Conservation (phyloP, 805 yeast genomes). For the Yarrowia hollandica region DNA sequence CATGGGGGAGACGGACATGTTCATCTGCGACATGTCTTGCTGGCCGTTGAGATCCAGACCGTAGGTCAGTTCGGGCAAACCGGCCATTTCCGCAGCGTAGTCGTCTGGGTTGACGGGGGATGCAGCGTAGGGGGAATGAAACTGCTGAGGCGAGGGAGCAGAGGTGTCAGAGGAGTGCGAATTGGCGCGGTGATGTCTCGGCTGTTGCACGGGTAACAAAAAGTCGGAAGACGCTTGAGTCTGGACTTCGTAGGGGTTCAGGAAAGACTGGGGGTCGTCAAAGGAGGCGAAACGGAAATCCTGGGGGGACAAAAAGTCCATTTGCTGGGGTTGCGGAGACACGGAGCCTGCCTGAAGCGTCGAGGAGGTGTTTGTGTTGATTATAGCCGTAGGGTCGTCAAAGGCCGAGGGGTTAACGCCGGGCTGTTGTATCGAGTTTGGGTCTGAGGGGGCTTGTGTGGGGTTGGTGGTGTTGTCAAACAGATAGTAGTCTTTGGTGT, state of each 20-base stretch:
- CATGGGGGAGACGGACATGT: slow-evolving; percentile 10
- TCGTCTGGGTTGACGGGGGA: slow-evolving; percentile 27
- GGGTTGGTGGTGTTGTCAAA: background rate
- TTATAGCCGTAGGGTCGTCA: background rate
- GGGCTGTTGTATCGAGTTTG: slow-evolving; percentile 10
- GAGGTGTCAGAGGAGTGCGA: slow-evolving; percentile 27
- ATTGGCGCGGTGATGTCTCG: background rate
- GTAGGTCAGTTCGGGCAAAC: slow-evolving; percentile 10
- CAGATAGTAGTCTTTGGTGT: slow-evolving; percentile 17
- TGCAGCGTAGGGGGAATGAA: slow-evolving; percentile 11
- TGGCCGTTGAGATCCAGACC: slow-evolving; percentile 1
- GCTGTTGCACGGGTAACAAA: background rate
- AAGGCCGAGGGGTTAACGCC: background rate
- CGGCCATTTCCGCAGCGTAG: slow-evolving; percentile 20
- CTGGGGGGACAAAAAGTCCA: slow-evolving; percentile 23
- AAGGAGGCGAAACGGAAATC: slow-evolving; percentile 9
- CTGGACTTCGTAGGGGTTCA: slow-evolving; percentile 9
- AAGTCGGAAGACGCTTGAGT: background rate
- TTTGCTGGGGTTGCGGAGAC: slow-evolving; percentile 18
- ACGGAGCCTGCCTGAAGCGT: slow-evolving; percentile 16
- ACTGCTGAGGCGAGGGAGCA: slow-evolving; percentile 19
- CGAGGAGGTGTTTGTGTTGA: background rate
- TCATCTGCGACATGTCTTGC: background rate
- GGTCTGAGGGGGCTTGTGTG: background rate
- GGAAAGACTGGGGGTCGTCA: slow-evolving; percentile 22